A percentile compares a stretch with the other conserved stretches of the same genome.
phyloP scores from a whole-genome alignment of 345 rosid genomes.

The Rhodamnia argentea region DNA sequence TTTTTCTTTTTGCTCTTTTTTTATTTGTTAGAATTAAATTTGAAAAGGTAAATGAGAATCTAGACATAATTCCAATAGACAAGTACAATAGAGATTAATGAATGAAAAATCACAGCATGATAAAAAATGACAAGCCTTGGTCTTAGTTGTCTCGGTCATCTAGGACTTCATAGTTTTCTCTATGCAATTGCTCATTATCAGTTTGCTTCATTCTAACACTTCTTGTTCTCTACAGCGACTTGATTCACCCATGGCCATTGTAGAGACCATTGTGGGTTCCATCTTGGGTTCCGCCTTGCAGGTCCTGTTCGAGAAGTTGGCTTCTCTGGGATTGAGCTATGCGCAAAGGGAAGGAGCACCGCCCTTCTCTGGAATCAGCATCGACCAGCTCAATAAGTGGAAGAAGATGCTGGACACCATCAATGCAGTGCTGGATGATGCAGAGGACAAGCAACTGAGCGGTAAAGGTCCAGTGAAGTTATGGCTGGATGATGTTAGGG shows the following conservation, averaged over 20 bases:
- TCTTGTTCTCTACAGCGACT: neutral
- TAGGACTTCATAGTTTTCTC: neutral
- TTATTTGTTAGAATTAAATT: too few relatives aligned
- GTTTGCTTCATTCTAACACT: neutral
- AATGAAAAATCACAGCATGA: too few relatives aligned
- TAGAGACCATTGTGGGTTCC: neutral
- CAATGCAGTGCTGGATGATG: rapidly evolving
- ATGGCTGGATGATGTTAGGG: neutral
- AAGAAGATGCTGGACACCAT: rapidly evolving
- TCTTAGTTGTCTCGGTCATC: too few relatives aligned
- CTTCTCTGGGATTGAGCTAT: rapidly evolving
- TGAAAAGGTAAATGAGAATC: too few relatives aligned
- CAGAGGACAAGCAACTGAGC: neutral
- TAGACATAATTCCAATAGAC: too few relatives aligned
- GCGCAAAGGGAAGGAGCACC: neutral
- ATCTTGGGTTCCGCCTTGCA: neutral
- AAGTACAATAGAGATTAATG: too few relatives aligned
- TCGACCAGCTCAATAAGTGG: neutral
- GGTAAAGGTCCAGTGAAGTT: neutral
- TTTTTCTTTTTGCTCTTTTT: too few relatives aligned
- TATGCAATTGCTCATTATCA: neutral
- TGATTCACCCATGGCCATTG: neutral
- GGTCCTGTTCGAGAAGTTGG: neutral
- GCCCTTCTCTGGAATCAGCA: neutral
- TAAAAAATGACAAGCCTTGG: too few relatives aligned